A percentile compares a stretch with the other conserved stretches of the same genome.
phyloP scores from a whole-genome alignment of 1,284 basidiomycete genomes.

The Athelia psychrophila region DNA sequence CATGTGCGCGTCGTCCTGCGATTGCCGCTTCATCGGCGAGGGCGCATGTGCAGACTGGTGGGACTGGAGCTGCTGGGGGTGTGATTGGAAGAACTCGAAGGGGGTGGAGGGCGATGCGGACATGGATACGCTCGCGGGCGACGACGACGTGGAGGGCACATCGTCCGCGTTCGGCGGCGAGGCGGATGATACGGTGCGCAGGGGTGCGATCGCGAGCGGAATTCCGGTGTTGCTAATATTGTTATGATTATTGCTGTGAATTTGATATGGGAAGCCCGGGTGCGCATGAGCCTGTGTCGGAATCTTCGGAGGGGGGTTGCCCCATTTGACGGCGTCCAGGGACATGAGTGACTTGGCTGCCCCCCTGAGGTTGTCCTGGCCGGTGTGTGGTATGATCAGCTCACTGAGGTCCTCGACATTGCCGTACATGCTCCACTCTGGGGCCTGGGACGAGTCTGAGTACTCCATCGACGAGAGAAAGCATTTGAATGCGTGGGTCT shows the following conservation, averaged over 20 bases:
- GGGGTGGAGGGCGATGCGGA: slow-evolving; percentile 5
- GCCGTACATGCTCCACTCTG: slow-evolving; percentile 33
- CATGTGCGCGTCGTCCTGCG: background rate
- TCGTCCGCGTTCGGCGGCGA: slow-evolving; percentile 5
- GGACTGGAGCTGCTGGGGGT: background rate
- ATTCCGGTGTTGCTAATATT: no score
- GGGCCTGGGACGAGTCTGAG: slow-evolving; percentile 28
- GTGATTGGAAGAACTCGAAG: background rate
- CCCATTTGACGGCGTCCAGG: slow-evolving; percentile 40
- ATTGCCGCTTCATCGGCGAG: background rate
- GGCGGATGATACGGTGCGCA: slow-evolving; percentile 4
- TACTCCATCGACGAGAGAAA: slow-evolving; percentile 47
- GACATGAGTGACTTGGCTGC: slow-evolving; percentile 74
- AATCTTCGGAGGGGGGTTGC: slow-evolving; percentile 5
- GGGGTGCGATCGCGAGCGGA: background rate
- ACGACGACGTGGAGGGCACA: background rate
- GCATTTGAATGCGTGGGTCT: slow-evolving; percentile 47
- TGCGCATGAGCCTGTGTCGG: background rate
- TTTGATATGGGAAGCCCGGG: background rate
- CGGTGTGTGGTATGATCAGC: slow-evolving; percentile 29
- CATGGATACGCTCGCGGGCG: background rate
- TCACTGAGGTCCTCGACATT: slow-evolving; percentile 31
- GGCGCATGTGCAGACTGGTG: no score
- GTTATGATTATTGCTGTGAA: background rate
- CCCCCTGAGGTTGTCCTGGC: slow-evolving; percentile 60